Evolutionary conservation across 306 rosid genomes (phyloP), one percentile per base, ranked within the genome.

Genomic region (Carpinus fangiana): DNA sequence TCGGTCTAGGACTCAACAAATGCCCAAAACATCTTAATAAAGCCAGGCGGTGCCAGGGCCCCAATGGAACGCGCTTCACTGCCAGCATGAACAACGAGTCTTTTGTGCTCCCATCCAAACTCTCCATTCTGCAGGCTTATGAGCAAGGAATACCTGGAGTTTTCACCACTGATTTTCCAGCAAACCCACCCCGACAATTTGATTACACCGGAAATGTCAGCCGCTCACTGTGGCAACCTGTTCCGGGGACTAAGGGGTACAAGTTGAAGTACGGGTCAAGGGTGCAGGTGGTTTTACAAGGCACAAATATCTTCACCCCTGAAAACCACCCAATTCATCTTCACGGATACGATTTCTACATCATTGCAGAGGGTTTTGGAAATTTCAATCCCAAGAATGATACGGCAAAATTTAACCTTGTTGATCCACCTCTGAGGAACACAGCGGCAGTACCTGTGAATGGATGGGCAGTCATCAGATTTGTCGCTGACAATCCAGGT

Each of bases 401-500:
- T 82, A 78, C 90, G 0, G 0, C 81, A 14, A 91, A 86, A 5
- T 95, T 95, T 81, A 95, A 95, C 89, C 98, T 95, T 38, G 86
- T 91, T 51, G 99, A 93, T 82, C 98, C 98, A 57, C 98, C 99
- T 47, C 0, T 84, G 46, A 84, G 99, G 75, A 95, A 95, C 86
- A 95, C 98, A 0, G 97, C 91, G 31, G 90, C 94, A 0, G 98
- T 95, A 31, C 99, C 98, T 7, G 82, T 23, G 0, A 93, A 90
- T 73, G 99, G 99, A 34, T 95, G 99, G 98, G 90, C 99, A 5
- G 98, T 95, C 72, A 91, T 93, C 20, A 83, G 99, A 75, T 95
- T 95, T 66, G 97, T 95, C 0, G 97, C 99, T 21, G 98, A 93
- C 73, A 95, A 95, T 64, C 99, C 99, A 80, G 99, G 98, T 92